Evolutionary conservation across 331 rosid species (phyloP).

Genomic region (Erythrophleum ivorense): DNA sequence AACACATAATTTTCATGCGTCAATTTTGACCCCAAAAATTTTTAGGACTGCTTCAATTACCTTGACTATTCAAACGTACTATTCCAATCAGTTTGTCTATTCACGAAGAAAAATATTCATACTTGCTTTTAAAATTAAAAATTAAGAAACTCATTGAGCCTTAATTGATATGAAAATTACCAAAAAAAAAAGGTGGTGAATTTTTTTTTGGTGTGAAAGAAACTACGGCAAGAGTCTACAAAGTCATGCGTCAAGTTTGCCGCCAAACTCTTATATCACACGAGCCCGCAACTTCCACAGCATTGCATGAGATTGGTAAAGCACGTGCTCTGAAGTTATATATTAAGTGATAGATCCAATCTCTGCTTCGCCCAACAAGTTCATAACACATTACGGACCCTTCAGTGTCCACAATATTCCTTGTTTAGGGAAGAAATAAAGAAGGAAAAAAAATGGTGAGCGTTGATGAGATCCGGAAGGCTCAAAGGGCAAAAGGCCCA

Average conservation of each 20-base stretch:
- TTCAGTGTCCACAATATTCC: background rate
- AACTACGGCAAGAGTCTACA: background rate
- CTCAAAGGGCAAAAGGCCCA: conserved; percentile 58
- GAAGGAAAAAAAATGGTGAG: conserved; percentile 46
- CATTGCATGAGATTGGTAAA: background rate
- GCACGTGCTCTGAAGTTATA: background rate
- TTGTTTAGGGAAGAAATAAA: background rate
- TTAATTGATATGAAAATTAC: too few species aligned
- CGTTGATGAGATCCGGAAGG: conserved; percentile 57
- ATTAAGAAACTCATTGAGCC: too few species aligned
- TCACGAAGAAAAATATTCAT: background rate
- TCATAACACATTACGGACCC: background rate
- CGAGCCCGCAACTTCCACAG: background rate
- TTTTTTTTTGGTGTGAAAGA: too few species aligned
- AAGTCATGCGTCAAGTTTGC: conserved; percentile 14
- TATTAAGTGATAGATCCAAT: background rate
- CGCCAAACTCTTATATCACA: conserved; percentile 17
- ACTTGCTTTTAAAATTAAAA: too few species aligned
- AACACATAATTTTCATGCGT: background rate
- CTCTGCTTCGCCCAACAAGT: background rate
- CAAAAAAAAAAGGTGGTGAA: too few species aligned
- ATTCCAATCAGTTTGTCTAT: background rate
- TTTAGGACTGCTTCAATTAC: background rate
- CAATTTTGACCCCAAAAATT: background rate
- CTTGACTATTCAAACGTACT: background rate